Evolutionary conservation across 345 rosid genomes (phyloP), one percentile per base, ranked within the genome.

Genomic region (Iberis pinnata): DNA sequence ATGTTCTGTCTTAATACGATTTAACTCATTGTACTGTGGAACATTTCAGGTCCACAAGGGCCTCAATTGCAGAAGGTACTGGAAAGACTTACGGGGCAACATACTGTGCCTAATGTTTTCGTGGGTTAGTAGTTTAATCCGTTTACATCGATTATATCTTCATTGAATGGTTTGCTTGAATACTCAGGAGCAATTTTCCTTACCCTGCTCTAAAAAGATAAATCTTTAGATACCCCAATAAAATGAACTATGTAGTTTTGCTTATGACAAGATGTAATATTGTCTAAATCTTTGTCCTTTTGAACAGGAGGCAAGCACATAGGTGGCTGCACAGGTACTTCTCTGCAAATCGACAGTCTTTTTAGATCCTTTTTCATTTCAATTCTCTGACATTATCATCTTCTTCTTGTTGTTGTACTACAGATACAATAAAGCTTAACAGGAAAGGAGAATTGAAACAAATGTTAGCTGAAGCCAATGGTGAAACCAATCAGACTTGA

Each of bases 71-170:
- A 92, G 75, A 83, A 76, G 53, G 75, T 78, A 36, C 66, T 92
- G 62, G 93, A 84, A 75, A 80, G 81, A 66, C 80, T 92, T 31
- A 88, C 98, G 7, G 95, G 93, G 16, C 98, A 92, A 63, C 88
- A 74, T 42, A 88, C 93, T 3, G 98, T 88, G 60, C 98, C 98
- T 41, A 92, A 85, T 78, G 93, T 92, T 32, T 92, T 92, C 50
- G 81, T 92, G 9, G 95, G 98, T 92, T 56, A 22, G 77, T 63
- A 14, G 43, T 22, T 38, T 12, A 15, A 44, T 31, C 54, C 10
- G 0, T 18, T 37, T 55, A 22, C 38, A 37, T 1, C 8, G 15
- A 54, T 37, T 25, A 13, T 39, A 14, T 13, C 49, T 43, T 10
- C 29, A 18, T 20, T 33, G 14, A 31, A 9, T 14, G 20, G 12